Evolutionary conservation across 2,329 filamentous ascomycete species (phyloP).

Genomic region (Penicillium verrucosum): DNA sequence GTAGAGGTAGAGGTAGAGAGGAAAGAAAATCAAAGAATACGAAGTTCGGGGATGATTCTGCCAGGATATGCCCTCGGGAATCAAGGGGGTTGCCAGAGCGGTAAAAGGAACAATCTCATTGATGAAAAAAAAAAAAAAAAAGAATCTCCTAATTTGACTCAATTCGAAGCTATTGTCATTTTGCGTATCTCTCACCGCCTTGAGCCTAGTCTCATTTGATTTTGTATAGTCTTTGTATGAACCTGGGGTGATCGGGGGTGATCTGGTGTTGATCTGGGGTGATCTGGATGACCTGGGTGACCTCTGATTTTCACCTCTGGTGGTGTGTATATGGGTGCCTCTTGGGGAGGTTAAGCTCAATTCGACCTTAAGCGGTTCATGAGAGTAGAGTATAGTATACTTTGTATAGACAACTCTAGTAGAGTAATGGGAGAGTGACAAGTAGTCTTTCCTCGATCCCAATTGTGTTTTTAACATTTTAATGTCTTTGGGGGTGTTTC

Average conservation of each 20-base stretch:
- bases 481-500: background rate
- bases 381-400: background rate
- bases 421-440: background rate
- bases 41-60: slow-evolving; percentile 7
- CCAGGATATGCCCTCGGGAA: background rate
- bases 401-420: background rate
- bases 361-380: background rate
- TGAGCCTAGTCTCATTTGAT: background rate
- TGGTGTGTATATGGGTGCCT: background rate
- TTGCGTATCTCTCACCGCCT: slow-evolving; percentile 9
- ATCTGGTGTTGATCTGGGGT: background rate
- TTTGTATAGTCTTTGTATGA: background rate
- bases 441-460: background rate
- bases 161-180: slow-evolving; percentile 12
- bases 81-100: slow-evolving; percentile 9
- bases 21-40: slow-evolving; percentile 1
- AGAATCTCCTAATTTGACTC: slow-evolving; percentile 8
- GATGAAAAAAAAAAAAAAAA: background rate
- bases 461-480: background rate
- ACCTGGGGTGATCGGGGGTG: background rate
- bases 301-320: no score
- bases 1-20: background rate
- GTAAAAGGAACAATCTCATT: slow-evolving; percentile 8
- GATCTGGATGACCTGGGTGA: background rate
- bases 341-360: background rate